These are phyloP conservation scores for Cordyceps militaris DNA, from an alignment of 2,329 filamentous ascomycete species.

Conservation along the genomic window DNA sequence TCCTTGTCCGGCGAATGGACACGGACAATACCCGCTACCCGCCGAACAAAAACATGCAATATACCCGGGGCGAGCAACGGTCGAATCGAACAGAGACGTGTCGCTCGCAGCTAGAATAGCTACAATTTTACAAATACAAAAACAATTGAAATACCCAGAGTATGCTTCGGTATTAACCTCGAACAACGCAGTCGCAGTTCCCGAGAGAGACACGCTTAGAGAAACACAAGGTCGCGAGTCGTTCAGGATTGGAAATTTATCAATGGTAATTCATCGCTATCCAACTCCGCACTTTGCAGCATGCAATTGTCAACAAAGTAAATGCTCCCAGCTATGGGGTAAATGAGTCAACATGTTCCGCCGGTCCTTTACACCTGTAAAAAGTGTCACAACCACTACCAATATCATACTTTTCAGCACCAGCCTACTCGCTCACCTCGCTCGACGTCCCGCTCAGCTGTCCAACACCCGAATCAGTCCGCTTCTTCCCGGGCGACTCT, in stretches of 20 bases:
- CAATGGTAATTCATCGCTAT: conserved; percentile 5
- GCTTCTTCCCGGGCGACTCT: conserved; percentile 22
- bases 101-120: neutral
- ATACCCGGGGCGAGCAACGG: neutral
- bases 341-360: neutral
- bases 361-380: too few species aligned
- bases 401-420: neutral
- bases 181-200: too few species aligned
- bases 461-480: conserved; percentile 28
- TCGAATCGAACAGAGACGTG: neutral
- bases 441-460: conserved; percentile 24
- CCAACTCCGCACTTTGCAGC: conserved; percentile 8
- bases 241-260: too few species aligned
- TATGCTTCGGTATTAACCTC: too few species aligned
- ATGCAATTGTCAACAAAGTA: conserved; percentile 2
- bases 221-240: too few species aligned
- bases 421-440: conserved; percentile 14
- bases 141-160: neutral
- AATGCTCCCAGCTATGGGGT: neutral
- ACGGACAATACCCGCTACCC: neutral
- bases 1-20: neutral
- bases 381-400: neutral
- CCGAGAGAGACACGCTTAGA: too few species aligned
- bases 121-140: neutral
- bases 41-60: neutral